Percentiles rank a stretch among this genome's conserved stretches.
These are phyloP conservation scores for Pelargonium australe DNA, from an alignment of 441 rosid genomes.

Conservation along the genomic window DNA sequence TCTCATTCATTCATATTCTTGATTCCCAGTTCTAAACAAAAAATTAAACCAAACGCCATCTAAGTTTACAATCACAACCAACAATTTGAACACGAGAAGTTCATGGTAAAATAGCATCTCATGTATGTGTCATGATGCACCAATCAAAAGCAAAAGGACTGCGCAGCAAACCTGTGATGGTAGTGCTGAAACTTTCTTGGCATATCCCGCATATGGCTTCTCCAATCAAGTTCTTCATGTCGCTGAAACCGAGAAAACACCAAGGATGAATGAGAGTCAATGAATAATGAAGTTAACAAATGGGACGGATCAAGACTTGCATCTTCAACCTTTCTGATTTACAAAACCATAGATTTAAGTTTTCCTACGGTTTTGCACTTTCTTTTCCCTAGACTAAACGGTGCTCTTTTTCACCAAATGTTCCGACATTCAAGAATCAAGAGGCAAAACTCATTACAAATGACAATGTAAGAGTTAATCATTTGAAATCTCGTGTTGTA, in stretches of 20 bases:
- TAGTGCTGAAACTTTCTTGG: constrained; percentile 52
- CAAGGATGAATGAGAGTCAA: background rate
- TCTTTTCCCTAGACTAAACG: background rate
- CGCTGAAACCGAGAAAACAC: constrained; percentile 29
- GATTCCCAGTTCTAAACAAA: no score
- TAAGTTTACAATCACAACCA: background rate
- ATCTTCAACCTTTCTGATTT: background rate
- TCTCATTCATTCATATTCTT: no score
- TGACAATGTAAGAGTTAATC: no score
- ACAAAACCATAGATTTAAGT: no score
- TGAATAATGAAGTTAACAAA: background rate
- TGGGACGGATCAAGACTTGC: background rate
- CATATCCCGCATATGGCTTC: constrained; percentile 52
- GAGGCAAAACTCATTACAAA: no score
- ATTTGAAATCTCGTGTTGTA: no score
- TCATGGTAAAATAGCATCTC: background rate
- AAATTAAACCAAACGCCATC: no score
- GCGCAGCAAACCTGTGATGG: constrained; percentile 36
- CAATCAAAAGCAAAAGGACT: background rate
- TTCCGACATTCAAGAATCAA: no score
- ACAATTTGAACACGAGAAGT: background rate
- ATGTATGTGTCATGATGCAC: background rate
- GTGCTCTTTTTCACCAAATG: no score
- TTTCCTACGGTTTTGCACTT: background rate
- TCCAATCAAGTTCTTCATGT: constrained; percentile 61